Evolutionary conservation across 208 protist genomes (phyloP), one percentile per base, ranked within the genome.

Genomic region (Vickermania ingenoplastis): DNA sequence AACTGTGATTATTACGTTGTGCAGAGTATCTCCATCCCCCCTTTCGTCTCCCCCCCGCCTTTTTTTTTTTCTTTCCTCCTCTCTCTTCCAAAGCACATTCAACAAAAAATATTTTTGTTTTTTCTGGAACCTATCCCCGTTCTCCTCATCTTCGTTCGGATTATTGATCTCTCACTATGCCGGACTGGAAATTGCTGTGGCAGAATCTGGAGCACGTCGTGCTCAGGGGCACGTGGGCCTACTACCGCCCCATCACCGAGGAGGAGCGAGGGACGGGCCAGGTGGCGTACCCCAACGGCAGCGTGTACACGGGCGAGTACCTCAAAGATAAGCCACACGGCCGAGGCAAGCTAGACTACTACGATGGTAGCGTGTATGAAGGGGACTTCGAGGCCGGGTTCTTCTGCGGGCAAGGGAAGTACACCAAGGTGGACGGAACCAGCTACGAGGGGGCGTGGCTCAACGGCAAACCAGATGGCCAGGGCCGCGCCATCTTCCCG

Each of bases 351-450:
- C 91, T 91, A 61, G 94, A 94, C 53, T 97, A 95, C 79, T 78
- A 88, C 41, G 90, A 97, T 70, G 94, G 94, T 61, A 95, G 96
- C 81, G 92, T 85, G 65, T 97, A 97, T 77, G 92, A 96, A 51
- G 94, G 94, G 29, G 91, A 97, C 62, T 97, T 91, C 90, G 69
- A 83, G 7, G 86, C 86, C 24, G 92, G 89, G 51, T 83, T 94
- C 45, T 96, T 96, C 69, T 79, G 94, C 64, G 89, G 85, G 56
- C 86, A 93, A 61, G 86, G 85, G 59, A 83, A 90, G 49, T 75
- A 94, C 57, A 82, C 76, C 21, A 94, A 96, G 73, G 71, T 82
- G 53, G 91, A 90, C 68, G 89, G 89, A n/a, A 81, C 89, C 73
- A 73, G 79, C 49, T 89, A 91, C 61, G 85, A 89, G 68, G 89